These are phyloP conservation scores for Penicillium paxilli DNA, from an alignment of 495 filamentous ascomycete species.

Conservation along the genomic window DNA sequence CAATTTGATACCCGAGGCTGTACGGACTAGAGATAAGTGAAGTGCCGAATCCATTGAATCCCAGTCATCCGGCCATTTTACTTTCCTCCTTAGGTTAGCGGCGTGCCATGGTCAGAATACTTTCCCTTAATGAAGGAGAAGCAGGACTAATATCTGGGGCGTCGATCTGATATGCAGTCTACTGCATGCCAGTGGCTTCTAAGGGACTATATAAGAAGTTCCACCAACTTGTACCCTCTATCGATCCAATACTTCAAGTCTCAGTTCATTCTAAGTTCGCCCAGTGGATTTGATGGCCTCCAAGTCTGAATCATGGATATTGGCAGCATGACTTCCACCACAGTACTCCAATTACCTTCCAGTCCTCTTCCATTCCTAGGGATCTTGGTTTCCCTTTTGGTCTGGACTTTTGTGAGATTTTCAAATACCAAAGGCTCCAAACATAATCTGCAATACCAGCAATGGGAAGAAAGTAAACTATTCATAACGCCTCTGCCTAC, in stretches of 20 bases:
- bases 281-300: too few species aligned
- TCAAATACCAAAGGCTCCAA: background rate
- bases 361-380: background rate
- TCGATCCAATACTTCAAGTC: too few species aligned
- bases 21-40: background rate
- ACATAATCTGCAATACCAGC: background rate
- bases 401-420: background rate
- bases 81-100: slow-evolving; percentile 2
- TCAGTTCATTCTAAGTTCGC: too few species aligned
- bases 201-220: too few species aligned
- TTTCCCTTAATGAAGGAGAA: slow-evolving; percentile 4
- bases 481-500: background rate
- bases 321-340: background rate
- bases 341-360: background rate
- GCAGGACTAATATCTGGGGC: background rate
- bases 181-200: background rate
- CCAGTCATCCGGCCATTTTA: background rate
- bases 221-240: too few species aligned
- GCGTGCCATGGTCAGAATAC: slow-evolving; percentile 10
- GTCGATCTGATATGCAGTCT: background rate
- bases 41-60: background rate
- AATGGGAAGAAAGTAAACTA: background rate
- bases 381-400: background rate
- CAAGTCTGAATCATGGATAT: background rate
- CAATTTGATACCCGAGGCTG: background rate